phyloP scores from a whole-genome alignment of 2,329 filamentous ascomycete genomes.

The Fusarium tricinctum region DNA sequence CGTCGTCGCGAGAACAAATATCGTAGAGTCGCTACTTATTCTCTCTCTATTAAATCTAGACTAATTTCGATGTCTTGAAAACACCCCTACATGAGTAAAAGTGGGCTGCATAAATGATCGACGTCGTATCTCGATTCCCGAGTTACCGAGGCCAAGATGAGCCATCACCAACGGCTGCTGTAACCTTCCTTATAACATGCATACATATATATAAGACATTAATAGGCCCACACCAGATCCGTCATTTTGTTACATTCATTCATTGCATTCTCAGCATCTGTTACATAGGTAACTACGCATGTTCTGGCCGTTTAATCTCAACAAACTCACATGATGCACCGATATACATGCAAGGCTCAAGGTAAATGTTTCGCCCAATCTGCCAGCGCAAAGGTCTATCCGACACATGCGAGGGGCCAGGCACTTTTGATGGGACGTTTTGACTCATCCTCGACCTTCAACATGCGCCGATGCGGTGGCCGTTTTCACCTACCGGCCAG shows the following conservation, averaged over 20 bases:
- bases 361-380: slow-evolving; percentile 21
- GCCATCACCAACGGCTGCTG: slow-evolving; percentile 20
- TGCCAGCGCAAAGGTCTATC: slow-evolving; percentile 15
- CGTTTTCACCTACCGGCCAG: neutral
- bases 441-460: slow-evolving; percentile 6
- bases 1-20: neutral
- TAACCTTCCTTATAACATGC: slow-evolving; percentile 14
- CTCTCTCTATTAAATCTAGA: neutral
- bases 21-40: neutral
- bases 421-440: neutral
- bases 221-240: neutral
- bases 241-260: neutral
- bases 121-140: slow-evolving; percentile 44
- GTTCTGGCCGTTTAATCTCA: neutral
- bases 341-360: slow-evolving; percentile 4
- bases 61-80: neutral
- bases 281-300: neutral
- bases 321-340: neutral
- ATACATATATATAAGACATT: slow-evolving; percentile 1
- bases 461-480: neutral
- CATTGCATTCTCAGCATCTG: neutral
- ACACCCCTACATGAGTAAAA: slow-evolving; percentile 16
- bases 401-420: neutral
- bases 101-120: slow-evolving; percentile 38
- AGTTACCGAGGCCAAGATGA: slow-evolving; percentile 36